Base-by-base conservation (phyloP, 163 green algal genomes). In the Scenedesmus sp. region DNA sequence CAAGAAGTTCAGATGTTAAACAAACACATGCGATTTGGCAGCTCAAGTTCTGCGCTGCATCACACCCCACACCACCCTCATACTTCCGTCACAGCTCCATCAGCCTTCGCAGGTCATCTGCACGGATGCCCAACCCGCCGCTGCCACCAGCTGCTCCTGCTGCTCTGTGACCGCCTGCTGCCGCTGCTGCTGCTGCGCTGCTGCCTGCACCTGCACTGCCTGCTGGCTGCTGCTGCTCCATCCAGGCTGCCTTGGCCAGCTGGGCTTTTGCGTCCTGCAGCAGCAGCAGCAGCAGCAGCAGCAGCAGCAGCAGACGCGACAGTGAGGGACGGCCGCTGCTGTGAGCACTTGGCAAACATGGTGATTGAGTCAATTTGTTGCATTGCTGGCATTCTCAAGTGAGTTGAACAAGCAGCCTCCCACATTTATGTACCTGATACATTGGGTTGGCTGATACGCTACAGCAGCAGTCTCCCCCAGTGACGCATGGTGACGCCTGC, bases 401-500 rank as follows among this genome's bases (percentile, higher is more conserved):
- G 34, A 46, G 34, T 46, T 46, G 34, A 46, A 46, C 34, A 46
- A 46, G 34, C 34, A 46, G 34, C 34, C 34, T 46, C 34, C 34
- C 34, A 46, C 34, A 46, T 46, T 46, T 46, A 46, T 46, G 34
- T 46, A 46, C 34, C 34, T 46, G 34, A 46, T 46, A 46, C 34
- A 46, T 46, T 46, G 34, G 34, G 34, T 46, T 46, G 34, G 34
- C 34, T 46, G 34, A 46, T 46, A 46, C 34, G 34, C 34, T 46
- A 46, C 34, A 46, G 34, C 34, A 46, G 34, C 34, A 46, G 34
- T 46, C 34, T 46, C 34, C 34, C 34, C 34, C 34, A 46, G 34
- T 46, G 34, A 46, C 34, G 34, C 34, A 46, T 46, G 34, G 34
- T 46, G 34, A 46, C 34, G 76, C 89, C 98, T 98, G 76, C 96